phyloP scores from a whole-genome alignment of 2,329 filamentous ascomycete genomes.

The Colletotrichum tabaci region DNA sequence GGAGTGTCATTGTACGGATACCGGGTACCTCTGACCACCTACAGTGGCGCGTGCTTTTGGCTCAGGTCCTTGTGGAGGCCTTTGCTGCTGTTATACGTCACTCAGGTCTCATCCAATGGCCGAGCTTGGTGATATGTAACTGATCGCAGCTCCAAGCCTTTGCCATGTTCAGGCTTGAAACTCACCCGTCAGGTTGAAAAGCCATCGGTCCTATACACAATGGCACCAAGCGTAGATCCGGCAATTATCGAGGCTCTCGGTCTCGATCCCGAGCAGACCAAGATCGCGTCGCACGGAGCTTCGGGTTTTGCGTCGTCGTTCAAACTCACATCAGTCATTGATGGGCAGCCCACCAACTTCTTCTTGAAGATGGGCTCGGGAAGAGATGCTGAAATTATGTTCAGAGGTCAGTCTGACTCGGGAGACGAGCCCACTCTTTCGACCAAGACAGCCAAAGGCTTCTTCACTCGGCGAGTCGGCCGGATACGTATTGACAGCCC shows the following conservation, averaged over 20 bases:
- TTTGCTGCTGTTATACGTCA: conserved; percentile 31
- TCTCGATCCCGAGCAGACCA: conserved; percentile 68
- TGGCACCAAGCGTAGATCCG: conserved; percentile 67
- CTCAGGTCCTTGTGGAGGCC: conserved; percentile 22
- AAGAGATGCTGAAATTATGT: conserved; percentile 75
- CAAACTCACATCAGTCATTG: conserved; percentile 63
- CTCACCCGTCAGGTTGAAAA: background rate
- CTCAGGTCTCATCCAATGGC: conserved; percentile 29
- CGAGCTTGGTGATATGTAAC: background rate
- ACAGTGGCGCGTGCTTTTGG: background rate
- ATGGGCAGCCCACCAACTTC: conserved; percentile 68
- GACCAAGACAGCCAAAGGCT: conserved; percentile 51
- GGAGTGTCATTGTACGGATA: background rate
- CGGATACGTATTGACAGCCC: conserved; percentile 47
- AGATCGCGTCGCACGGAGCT: conserved; percentile 73
- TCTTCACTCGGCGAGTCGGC: background rate
- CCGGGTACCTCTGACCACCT: too few species aligned
- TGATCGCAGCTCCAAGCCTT: conserved; percentile 2
- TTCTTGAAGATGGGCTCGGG: conserved; percentile 82
- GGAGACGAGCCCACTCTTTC: conserved; percentile 44
- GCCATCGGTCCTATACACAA: background rate
- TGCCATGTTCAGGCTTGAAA: background rate
- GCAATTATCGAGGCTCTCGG: conserved; percentile 74
- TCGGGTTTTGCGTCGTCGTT: conserved; percentile 79
- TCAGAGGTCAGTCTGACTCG: conserved; percentile 65